Percentiles rank a stretch among this genome's conserved stretches.
These are phyloP conservation scores for Camellia japonica DNA, from an alignment of 148 eudicot genomes.

Conservation along the genomic window DNA sequence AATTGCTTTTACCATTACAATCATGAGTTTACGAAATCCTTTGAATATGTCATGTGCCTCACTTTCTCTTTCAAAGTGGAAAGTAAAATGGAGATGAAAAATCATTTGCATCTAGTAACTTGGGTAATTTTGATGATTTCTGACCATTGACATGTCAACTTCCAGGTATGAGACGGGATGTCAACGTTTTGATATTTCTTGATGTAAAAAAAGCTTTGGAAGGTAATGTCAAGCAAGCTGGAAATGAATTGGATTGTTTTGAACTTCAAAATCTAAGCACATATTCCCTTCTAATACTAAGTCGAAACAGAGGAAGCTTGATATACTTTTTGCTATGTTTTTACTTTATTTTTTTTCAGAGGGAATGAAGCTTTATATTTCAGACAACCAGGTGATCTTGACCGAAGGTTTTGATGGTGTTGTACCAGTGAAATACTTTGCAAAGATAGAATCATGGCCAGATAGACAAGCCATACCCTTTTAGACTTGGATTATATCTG, in stretches of 20 bases:
- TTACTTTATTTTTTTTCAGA: slow-evolving; percentile 40
- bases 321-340: not conserved
- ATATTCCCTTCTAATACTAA: not conserved
- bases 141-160: slow-evolving; percentile 11
- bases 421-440: slow-evolving; percentile 75
- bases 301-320: not conserved
- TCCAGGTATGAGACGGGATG: slow-evolving; percentile 80
- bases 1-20: not conserved
- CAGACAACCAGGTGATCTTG: slow-evolving; percentile 80
- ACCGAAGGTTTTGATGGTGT: slow-evolving; percentile 94
- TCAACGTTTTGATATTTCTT: slow-evolving; percentile 66
- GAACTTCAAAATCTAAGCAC: not conserved
- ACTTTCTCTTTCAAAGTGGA: no score
- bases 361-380: slow-evolving; percentile 86
- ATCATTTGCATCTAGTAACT: not conserved
- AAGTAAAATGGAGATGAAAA: not conserved
- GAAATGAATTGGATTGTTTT: not conserved
- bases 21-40: not conserved
- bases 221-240: slow-evolving; percentile 43
- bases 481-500: slow-evolving; percentile 12
- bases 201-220: slow-evolving; percentile 80
- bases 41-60: not conserved
- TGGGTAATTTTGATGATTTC: not conserved
- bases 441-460: slow-evolving; percentile 80
- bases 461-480: slow-evolving; percentile 47